Evolutionary conservation across 2,329 filamentous ascomycete species (phyloP), one percentile per base, ranked within the genome.

Genomic region (Fusarium pilosicola): DNA sequence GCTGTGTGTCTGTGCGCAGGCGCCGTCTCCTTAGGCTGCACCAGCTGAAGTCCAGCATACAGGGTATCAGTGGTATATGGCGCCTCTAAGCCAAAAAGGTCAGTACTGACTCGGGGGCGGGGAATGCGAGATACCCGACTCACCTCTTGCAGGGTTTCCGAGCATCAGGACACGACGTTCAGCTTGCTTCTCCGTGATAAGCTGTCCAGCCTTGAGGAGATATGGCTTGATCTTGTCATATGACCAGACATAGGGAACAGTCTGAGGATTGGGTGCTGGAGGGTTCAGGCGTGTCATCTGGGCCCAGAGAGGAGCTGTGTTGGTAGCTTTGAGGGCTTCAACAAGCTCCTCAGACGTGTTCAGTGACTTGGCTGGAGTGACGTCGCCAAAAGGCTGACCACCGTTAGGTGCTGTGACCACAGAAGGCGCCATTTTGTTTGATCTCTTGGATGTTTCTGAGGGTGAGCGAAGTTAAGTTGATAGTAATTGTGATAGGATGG

Each of bases 1-100:
- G 88, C 88, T 0, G 85, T 86, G 72, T 90, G 88, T 0, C 88
- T 80, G 71, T 90, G 88, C 0, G 87, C 87, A 0, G 85, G 85
- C 0, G 88, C 87, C 0, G 83, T 86, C 62, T 90, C 88, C n/a
- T 86, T 85, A 0, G 88, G 88, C 75, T 86, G 85, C 3, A 90
- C 86, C 3, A 90, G 81, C 72, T 90, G 88, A 2, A 89, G 83
- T 2, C 88, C 88, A 5, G 85, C 87, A 70, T 89, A 89, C 45
- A 90, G 78, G 1, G 87, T 89, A 76, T 90, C 88, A 2, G 88
- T 89, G 0, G 88, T 89, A 69, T 85, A 87, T 0, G 88, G 88
- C 0, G 86, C 84, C 38, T 83, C 85, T 86, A 56, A 12, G 7
- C 34, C 22, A 26, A 9, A 1, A 24, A 4, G 7, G 42, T 69